Conservation (phyloP, 176 grass and related monocot species). For the Hyparrhenia diplandra region DNA sequence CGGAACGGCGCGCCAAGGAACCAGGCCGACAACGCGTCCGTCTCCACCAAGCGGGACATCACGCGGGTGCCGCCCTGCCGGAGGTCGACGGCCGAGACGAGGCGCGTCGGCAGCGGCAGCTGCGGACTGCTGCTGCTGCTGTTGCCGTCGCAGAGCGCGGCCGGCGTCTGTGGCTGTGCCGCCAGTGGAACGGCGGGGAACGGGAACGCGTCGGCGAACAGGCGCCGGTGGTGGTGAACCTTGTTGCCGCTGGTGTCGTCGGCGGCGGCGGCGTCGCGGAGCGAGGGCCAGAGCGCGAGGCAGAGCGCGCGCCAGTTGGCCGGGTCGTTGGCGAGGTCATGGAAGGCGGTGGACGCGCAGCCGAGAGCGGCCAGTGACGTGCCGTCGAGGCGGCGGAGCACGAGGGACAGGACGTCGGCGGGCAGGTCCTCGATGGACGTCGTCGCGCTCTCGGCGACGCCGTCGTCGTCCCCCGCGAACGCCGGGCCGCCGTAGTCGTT, state of each 20-base stretch:
- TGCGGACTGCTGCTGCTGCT: too few relatives aligned
- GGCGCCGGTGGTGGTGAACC: conserved; percentile 4
- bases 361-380: conserved; percentile 46
- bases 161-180: neutral
- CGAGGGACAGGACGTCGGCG: conserved; percentile 42
- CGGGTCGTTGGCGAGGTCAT: conserved; percentile 38
- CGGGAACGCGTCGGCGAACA: conserved; percentile 79
- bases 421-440: conserved; percentile 59
- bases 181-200: conserved; percentile 16
- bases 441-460: neutral
- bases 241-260: neutral
- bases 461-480: neutral
- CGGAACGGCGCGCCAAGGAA: conserved; percentile 78
- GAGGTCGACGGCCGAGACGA: conserved; percentile 86
- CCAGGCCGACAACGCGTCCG: conserved; percentile 49
- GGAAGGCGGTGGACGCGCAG: conserved; percentile 45
- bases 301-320: conserved; percentile 59
- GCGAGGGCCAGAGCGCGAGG: conserved; percentile 61
- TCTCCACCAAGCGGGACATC: conserved; percentile 65
- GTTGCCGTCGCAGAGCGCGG: neutral
- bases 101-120: conserved; percentile 8
- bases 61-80: conserved; percentile 37
- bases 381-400: conserved; percentile 55
- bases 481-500: neutral
- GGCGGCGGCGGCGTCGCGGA: neutral